Base-by-base conservation (phyloP, 495 filamentous ascomycete genomes). In the Penicillium fimorum region DNA sequence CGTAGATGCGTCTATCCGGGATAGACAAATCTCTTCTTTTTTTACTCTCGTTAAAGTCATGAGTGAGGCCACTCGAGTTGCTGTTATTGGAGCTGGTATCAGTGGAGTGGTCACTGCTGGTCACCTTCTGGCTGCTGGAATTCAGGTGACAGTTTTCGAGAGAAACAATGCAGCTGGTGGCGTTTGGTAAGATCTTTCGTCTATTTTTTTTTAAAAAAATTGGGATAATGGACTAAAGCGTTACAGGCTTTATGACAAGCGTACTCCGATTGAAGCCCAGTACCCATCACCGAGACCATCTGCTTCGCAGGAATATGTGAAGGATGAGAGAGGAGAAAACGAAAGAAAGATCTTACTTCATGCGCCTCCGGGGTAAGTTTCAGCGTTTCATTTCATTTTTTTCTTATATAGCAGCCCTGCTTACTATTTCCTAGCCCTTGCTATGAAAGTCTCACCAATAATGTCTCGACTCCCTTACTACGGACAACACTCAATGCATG, bases 41-140 rank as follows among this genome's bases (percentile, higher is more conserved):
- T 12, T 47, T 43, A 0, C 13, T 10, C 12, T 7, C 2, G 7
- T 20, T 4, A 17, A 2, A 47, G n/a, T 42, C 40, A 74, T 76
- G 70, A 59, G 43, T 17, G 63, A 62, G 0, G 20, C 58, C 2
- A 55, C 67, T 37, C 68, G 66, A 27, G 82, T 88, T 1, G 87
- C 85, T 11, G 79, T 90, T 15, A 85, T 90, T 53, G 87, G 87
- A 3, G 86, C 85, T 27, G 86, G 87, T 9, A 84, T 89, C 40
- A 87, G 83, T 52, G 86, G 87, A 9, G 79, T 90, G 25, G 77
- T 78, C 4, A 73, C 83, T 11, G 84, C 85, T 17, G 84, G 78
- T 7, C 83, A 89, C 67, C 73, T 90, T 33, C 76, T 82, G 33
- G 76, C 69, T 27, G 74, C 76, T 47, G 84, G 83, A 1, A 56